phyloP scores from a whole-genome alignment of 164 flowering plant species.

The Umbilicus rupestris region DNA sequence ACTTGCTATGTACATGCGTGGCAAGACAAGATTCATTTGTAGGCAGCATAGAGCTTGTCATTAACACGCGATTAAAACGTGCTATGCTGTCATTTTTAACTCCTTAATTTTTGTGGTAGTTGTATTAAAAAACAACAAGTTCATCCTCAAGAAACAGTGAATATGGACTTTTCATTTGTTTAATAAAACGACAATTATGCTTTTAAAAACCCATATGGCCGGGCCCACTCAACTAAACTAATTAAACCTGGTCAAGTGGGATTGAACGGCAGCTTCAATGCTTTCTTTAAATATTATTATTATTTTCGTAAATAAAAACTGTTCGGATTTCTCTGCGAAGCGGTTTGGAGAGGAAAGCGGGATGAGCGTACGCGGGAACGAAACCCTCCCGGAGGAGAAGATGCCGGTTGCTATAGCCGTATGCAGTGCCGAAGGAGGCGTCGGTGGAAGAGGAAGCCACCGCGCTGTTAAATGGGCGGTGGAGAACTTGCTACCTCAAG shows the following conservation, averaged over 20 bases:
- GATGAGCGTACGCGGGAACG: conserved; percentile 8
- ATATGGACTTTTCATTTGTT: neutral
- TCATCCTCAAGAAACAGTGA: neutral
- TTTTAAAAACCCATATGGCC: neutral
- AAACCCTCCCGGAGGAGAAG: conserved; percentile 11
- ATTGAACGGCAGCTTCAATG: neutral
- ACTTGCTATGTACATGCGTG: too few species aligned
- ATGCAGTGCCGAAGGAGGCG: conserved; percentile 18
- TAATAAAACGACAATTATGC: neutral
- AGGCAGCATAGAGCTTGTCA: too few species aligned
- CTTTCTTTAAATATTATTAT: too few species aligned
- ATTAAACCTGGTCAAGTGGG: neutral
- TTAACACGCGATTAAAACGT: conserved; percentile 7
- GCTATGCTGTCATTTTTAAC: neutral
- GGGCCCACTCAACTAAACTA: neutral
- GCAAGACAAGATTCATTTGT: too few species aligned
- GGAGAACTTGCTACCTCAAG: conserved; percentile 40
- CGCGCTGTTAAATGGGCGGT: conserved; percentile 74
- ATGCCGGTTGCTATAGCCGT: conserved; percentile 62
- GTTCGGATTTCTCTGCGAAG: too few species aligned
- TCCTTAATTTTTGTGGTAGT: neutral
- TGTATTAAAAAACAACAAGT: neutral
- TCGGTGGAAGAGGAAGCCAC: conserved; percentile 38
- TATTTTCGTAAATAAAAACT: too few species aligned
- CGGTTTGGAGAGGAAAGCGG: neutral